Base-by-base conservation (phyloP, 768 basidiomycete genomes). In the Clathrus columnatus region DNA sequence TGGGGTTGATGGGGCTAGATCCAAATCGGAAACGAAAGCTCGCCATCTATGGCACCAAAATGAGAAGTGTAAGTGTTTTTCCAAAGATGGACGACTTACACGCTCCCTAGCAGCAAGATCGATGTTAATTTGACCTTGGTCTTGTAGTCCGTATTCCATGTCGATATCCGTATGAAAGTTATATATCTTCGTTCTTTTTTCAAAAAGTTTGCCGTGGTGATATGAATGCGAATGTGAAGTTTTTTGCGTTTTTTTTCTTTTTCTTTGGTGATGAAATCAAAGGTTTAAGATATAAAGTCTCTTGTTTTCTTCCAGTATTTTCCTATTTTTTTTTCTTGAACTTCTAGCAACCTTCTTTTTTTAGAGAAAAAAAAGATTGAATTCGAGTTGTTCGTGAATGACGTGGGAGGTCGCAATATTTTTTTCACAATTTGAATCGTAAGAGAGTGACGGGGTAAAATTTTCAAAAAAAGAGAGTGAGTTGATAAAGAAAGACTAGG, bases 21-120 rank as follows among this genome's bases (percentile, higher is more conserved):
- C 41, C 41, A 43, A 28, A 47, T 26, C 54, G 46, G 54, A 55
- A 30, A 26, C 54, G 54, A 55, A 55, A 55, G 32, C n/a, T 48
- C 23, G 54, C 14, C 54, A 55, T 45, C 54, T 55, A 29, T 6
- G 6, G 23, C 7, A 55, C 16, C 46, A 26, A 17, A 21, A 32
- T 5, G 21, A 5, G 26, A 44, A 16, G 20, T 3, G 0, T 16
- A 18, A 46, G 17, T 18, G 41, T n/a, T 42, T 45, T 20, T 52
- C 44, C 46, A 45, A 54, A 61, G 10, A 59, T 58, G 51, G 62
- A 57, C 55, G 60, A 42, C 63, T 47, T 43, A 77, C 75, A 70
- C 75, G 74, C 67, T 72, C 69, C 64, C 65, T 72, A 63, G 74
- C 76, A 58, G 69, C 66, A 53, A 59, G 32, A 58, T 69, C 65